These are phyloP conservation scores for Pseudoperonospora humuli DNA, from an alignment of 352 stramenopile species.

Conservation along the genomic window DNA sequence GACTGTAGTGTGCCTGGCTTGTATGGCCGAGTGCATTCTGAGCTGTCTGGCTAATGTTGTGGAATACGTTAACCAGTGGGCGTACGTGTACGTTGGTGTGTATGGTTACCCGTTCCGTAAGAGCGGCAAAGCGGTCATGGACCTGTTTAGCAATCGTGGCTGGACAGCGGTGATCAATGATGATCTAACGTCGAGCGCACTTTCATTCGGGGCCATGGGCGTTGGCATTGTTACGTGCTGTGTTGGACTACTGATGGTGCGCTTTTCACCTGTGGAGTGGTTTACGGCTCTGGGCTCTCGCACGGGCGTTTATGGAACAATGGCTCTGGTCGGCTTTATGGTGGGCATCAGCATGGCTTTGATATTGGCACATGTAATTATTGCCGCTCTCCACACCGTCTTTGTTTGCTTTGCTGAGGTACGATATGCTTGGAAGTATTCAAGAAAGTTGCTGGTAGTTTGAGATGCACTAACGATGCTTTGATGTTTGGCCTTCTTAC, in stretches of 20 bases:
- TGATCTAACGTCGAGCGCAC: slow-evolving; percentile 77
- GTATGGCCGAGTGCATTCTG: slow-evolving; percentile 82
- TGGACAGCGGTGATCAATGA: slow-evolving; percentile 88
- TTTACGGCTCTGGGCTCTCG: slow-evolving; percentile 45
- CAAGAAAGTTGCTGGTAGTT: background rate
- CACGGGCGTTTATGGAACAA: slow-evolving; percentile 39
- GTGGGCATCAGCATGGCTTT: slow-evolving; percentile 75
- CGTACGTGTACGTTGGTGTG: slow-evolving; percentile 81
- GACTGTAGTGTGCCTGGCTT: slow-evolving; percentile 71
- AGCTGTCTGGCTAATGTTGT: slow-evolving; percentile 79
- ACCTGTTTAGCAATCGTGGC: slow-evolving; percentile 71
- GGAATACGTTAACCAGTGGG: slow-evolving; percentile 88
- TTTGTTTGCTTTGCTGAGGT: slow-evolving; percentile 87
- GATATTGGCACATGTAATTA: slow-evolving; percentile 76
- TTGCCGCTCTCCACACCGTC: slow-evolving; percentile 77
- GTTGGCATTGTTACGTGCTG: slow-evolving; percentile 62
- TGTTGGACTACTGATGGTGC: slow-evolving; percentile 48
- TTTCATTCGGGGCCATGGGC: slow-evolving; percentile 76
- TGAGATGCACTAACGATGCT: slow-evolving; percentile 3
- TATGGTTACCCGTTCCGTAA: slow-evolving; percentile 84
- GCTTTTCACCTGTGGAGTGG: slow-evolving; percentile 55
- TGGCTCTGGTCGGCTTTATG: slow-evolving; percentile 70
- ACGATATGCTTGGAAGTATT: slow-evolving; percentile 1
- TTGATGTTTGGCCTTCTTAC: background rate
- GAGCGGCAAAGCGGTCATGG: slow-evolving; percentile 64